Conservation (phyloP, 2,329 filamentous ascomycete species). For the Reticulascus tulasneorum region DNA sequence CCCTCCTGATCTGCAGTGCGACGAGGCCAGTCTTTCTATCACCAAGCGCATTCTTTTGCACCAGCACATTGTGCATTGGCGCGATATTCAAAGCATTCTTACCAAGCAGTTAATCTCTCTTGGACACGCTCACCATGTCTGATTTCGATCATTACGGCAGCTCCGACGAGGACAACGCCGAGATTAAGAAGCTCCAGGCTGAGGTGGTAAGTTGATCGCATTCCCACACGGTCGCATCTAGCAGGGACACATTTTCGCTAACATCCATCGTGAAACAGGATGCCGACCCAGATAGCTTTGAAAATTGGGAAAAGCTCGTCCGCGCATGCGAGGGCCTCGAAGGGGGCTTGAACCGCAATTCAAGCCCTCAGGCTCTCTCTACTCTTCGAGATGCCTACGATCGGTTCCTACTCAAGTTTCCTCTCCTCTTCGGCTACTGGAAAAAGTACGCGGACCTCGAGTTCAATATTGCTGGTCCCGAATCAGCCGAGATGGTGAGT, state of each 20-base stretch:
- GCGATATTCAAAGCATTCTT: background rate
- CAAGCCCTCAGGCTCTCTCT: slow-evolving; percentile 86
- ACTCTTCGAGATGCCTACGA: slow-evolving; percentile 86
- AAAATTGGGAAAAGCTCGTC: slow-evolving; percentile 90
- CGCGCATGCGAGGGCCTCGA: slow-evolving; percentile 79
- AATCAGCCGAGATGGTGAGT: slow-evolving; percentile 91
- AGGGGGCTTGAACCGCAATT: slow-evolving; percentile 93
- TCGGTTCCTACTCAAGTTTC: slow-evolving; percentile 89
- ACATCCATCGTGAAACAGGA: slow-evolving; percentile 37
- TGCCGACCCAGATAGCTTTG: slow-evolving; percentile 81
- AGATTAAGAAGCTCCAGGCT: slow-evolving; percentile 72
- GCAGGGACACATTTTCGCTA: slow-evolving; percentile 1
- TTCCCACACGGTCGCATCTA: background rate
- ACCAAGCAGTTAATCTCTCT: slow-evolving; percentile 7
- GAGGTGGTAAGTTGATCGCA: slow-evolving; percentile 64
- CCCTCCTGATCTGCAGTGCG: slow-evolving; percentile 1
- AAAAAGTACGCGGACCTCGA: slow-evolving; percentile 99
- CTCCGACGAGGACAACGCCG: slow-evolving; percentile 75
- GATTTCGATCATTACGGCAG: slow-evolving; percentile 68
- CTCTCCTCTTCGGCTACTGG: slow-evolving; percentile 96
- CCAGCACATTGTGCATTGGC: background rate
- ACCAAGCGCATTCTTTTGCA: slow-evolving; percentile 1
- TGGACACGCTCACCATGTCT: slow-evolving; percentile 47
- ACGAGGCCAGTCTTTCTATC: no score
- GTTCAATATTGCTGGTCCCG: slow-evolving; percentile 93